Base-by-base conservation (phyloP, 306 rosid species). In the Corylus avellana region DNA sequence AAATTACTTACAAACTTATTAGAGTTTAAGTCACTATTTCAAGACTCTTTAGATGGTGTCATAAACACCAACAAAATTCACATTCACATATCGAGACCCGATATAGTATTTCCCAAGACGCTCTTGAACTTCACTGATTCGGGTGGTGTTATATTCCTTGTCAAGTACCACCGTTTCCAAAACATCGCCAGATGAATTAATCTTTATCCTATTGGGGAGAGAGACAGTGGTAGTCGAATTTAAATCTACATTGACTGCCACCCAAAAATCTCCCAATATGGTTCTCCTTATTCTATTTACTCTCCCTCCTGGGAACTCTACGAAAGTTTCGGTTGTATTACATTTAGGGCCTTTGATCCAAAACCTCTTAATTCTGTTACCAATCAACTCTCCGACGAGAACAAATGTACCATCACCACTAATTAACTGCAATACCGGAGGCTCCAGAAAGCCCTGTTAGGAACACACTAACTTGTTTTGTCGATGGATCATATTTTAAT, bases 251-350 rank as follows among this genome's bases (percentile, higher is more conserved):
- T 83, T 83, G 59, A 83, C 61, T 4, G 87, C 83, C 11, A 86
- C 76, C 85, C 87, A 86, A 75, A 80, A 86, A 27, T 80, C 81
- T 46, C 78, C 78, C 25, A 7, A 10, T 7, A 75, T 9, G 51
- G 75, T 75, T 76, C 89, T 80, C 75, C 27, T 83, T 35, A 86
- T 86, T 58, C 75, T 77, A 37, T 75, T 80, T 48, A 83, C 84
- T 4, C 71, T 63, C 58, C 86, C 83, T 0, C 49, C 0, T 22
- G 22, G 29, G 39, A 84, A 75, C 16, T 5, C 13, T 67, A 76
- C 7, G 72, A 87, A 82, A 35, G 59, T 27, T 6, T 87, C 85
- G 29, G 79, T 4, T 0, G 37, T 22, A 12, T 27, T 20, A 58
- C 5, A 8, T 12, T 22, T 1, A 27, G 35, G 66, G n/a, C 29